Conservation (phyloP, 768 basidiomycete species). For the Panaeolus cyanescens region DNA sequence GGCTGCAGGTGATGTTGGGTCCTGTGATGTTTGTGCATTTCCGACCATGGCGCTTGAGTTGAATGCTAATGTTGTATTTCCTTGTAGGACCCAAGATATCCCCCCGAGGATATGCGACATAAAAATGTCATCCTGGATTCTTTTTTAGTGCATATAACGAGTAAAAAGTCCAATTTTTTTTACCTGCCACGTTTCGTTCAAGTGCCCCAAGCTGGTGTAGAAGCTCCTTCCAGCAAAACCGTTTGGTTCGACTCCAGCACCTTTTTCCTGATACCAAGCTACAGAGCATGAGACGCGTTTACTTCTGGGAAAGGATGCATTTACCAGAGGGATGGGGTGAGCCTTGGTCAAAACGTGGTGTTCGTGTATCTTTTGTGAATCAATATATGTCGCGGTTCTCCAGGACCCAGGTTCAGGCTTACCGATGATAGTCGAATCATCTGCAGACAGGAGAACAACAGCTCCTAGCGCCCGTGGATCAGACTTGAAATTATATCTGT, state of each 20-base stretch:
- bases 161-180: not conserved
- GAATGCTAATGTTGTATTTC: slow-evolving; percentile 71
- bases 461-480: slow-evolving; percentile 70
- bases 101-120: slow-evolving; percentile 74
- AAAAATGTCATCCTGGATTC: slow-evolving; percentile 63
- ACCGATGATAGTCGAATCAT: slow-evolving; percentile 68
- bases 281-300: not conserved
- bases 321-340: slow-evolving; percentile 79
- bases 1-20: not conserved
- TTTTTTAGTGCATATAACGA: not conserved
- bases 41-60: slow-evolving; percentile 56
- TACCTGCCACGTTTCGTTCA: slow-evolving; percentile 78
- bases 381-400: not conserved
- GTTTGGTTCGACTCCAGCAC: slow-evolving; percentile 58
- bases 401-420: slow-evolving; percentile 10
- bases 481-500: slow-evolving; percentile 71
- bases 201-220: slow-evolving; percentile 82
- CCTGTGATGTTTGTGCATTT: not conserved
- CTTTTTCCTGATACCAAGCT: slow-evolving; percentile 87
- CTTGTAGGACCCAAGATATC: slow-evolving; percentile 70
- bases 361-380: slow-evolving; percentile 40
- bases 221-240: slow-evolving; percentile 72
- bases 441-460: slow-evolving; percentile 59
- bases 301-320: slow-evolving; percentile 10
- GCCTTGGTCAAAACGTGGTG: slow-evolving; percentile 63